Base-by-base conservation (phyloP, 1,284 basidiomycete genomes). In the Heterobasidion parviporum region DNA sequence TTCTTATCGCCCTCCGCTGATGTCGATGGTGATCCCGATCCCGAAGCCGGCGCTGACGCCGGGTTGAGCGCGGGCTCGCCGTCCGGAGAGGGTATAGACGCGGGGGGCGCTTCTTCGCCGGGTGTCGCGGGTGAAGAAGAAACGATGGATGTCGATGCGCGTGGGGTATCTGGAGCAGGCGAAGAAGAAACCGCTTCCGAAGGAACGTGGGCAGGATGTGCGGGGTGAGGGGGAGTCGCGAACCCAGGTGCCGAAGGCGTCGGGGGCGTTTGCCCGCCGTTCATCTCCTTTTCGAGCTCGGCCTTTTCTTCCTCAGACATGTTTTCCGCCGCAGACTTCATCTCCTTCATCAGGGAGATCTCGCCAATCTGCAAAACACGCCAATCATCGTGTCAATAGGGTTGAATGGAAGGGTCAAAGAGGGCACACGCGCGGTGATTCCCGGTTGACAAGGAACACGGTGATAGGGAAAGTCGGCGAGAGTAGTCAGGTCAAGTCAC, bases 271-370 rank as follows among this genome's bases (percentile, higher is more conserved):
- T 56, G 53, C n/a, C 56, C 20, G 45, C 64, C 41, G 64, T 86
- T 85, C 70, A 85, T 71, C 59, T 85, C 80, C 58, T 80, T 83
- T 70, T 94, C 91, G 62, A 94, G 77, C 64, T 92, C 93, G 12
- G 87, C 88, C 69, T 88, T 88, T 70, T 98, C 94, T 68, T 98
- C 95, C 6, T 96, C 93, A 0, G 88, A 84, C 79, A 89, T 86
- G 1, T 85, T 85, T 35, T 83, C 81, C n/a, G 89, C 88, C 18
- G 85, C 80, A 20, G 77, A 78, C 2, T 88, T 89, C 87, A 92
- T 91, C 64, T 92, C 90, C 65, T 94, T 94, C 85, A 95, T 90
- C 52, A 96, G 78, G 3, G 90, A 89, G 53, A 96, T 94, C 73
- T 95, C 92, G 57, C 93, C 93, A 61, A 96, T 94, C 89, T 94